Evolutionary conservation across 1,139 yeast species (phyloP).

Genomic region (Suhomyces maxii): DNA sequence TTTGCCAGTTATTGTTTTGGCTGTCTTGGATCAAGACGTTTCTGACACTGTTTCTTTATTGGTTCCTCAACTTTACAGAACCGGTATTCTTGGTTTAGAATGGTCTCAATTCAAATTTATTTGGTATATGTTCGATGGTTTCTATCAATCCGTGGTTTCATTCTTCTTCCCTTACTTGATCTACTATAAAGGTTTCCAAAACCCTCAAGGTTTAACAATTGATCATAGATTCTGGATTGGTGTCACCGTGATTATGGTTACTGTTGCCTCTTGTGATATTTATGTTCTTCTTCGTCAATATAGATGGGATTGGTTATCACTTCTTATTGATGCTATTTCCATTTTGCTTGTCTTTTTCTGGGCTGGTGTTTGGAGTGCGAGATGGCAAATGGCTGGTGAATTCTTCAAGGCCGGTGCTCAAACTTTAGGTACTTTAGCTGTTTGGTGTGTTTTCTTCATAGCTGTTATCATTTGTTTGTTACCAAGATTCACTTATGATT

Average conservation of each 20-base stretch:
- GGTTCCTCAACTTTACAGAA: constrained; percentile 59
- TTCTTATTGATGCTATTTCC: constrained; percentile 49
- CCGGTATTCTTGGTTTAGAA: constrained; percentile 53
- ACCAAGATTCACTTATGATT: constrained; percentile 55
- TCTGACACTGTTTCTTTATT: constrained; percentile 55
- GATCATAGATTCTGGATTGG: constrained; percentile 64
- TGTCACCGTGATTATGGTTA: constrained; percentile 45
- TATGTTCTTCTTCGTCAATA: constrained; percentile 56
- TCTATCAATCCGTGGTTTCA: constrained; percentile 56
- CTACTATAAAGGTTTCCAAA: constrained; percentile 46
- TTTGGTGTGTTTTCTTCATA: constrained; percentile 54
- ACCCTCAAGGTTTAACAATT: constrained; percentile 49
- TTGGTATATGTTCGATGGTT: constrained; percentile 60
- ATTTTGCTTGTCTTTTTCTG: constrained; percentile 56
- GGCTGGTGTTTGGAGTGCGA: constrained; percentile 62
- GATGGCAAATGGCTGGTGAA: constrained; percentile 39
- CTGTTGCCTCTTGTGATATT: constrained; percentile 54
- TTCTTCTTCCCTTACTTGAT: constrained; percentile 58
- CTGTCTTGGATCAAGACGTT: constrained; percentile 63
- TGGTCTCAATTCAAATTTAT: constrained; percentile 55
- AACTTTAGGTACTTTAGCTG: constrained; percentile 49
- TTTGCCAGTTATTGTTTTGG: constrained; percentile 59
- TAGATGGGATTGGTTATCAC: constrained; percentile 63
- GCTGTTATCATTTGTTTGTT: constrained; percentile 48
- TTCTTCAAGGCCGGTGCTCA: constrained; percentile 59